Base-by-base conservation (phyloP, 345 rosid genomes). In the Pugionium cornutum region DNA sequence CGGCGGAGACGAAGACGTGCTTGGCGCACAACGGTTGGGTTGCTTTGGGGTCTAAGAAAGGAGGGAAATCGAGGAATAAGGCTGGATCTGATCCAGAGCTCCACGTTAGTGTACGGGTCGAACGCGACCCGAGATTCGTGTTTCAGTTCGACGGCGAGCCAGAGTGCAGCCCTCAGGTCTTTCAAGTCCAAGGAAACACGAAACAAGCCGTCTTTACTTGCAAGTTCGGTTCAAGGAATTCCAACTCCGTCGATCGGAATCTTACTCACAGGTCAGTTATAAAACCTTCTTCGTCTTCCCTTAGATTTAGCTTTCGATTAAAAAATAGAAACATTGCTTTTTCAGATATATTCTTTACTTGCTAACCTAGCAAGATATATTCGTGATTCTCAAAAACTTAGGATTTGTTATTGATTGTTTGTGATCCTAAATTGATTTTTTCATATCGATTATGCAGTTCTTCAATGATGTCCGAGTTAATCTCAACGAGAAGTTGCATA, bases 141-240 rank as follows among this genome's bases (percentile, higher is more conserved):
- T 90, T 94, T 49, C 89, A 81, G 72, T 94, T 88, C 61, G 97
- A 81, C 39, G 92, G 95, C 2, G 92, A 88, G 66, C 96, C 99
- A 0, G 99, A 86, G 83, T 86, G 97, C 29, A 94, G 97, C 48
- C 99, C 99, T 7, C 99, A 86, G 83, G 87, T 94, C 54, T 90
- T 88, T 33, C 99, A 86, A 72, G 92, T 94, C 40, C 97, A 90
- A 48, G 97, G 97, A 57, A 85, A 73, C 64, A 84, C 80, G 4
- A 88, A 77, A 57, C 97, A 94, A 60, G 92, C 99, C 0, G 99
- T 94, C 8, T 94, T 94, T 76, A 89, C 97, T 57, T 90, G 97
- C 90, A 94, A 94, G 65, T 94, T 94, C 73, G 84, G 87, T 32
- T 81, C 83, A 64, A 81, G 95, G 37, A 81, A 74, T 64, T 59